Conservation (phyloP, 805 yeast species). For the Nakazawaea siamensis region DNA sequence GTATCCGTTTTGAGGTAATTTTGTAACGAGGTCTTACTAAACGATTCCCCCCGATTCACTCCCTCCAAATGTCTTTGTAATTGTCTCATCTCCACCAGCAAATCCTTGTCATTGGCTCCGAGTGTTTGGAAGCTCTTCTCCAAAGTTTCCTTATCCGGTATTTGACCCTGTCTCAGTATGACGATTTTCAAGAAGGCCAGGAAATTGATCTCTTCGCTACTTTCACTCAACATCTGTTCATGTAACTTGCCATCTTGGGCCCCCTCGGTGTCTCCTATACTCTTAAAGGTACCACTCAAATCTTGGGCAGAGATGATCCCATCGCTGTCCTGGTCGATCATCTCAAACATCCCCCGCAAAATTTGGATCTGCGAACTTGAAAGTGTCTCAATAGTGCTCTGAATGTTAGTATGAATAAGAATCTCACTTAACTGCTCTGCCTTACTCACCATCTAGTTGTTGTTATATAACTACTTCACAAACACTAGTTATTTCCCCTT, state of each 20-base stretch:
- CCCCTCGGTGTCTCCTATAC: conserved; percentile 36
- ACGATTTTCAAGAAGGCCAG: conserved; percentile 59
- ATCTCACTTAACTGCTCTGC: too few relatives aligned
- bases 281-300: conserved; percentile 42
- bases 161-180: conserved; percentile 41
- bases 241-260: conserved; percentile 29
- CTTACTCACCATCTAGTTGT: conserved; percentile 1
- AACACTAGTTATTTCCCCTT: too few relatives aligned
- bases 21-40: too few relatives aligned
- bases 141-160: conserved; percentile 41
- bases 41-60: conserved; percentile 42
- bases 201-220: conserved; percentile 40
- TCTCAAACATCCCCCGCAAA: conserved; percentile 65
- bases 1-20: conserved; percentile 30
- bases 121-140: conserved; percentile 53
- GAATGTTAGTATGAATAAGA: too few relatives aligned
- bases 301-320: conserved; percentile 52
- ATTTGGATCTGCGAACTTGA: conserved; percentile 42
- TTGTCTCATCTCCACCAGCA: conserved; percentile 13
- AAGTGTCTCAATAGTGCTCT: conserved; percentile 6
- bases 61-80: conserved; percentile 36
- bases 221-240: conserved; percentile 35
- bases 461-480: too few relatives aligned
- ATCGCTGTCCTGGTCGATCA: conserved; percentile 79
- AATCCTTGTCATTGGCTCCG: conserved; percentile 14